These are phyloP conservation scores for Isoetes taiwanensis DNA, from an alignment of 75 land plant genomes.

Conservation along the genomic window DNA sequence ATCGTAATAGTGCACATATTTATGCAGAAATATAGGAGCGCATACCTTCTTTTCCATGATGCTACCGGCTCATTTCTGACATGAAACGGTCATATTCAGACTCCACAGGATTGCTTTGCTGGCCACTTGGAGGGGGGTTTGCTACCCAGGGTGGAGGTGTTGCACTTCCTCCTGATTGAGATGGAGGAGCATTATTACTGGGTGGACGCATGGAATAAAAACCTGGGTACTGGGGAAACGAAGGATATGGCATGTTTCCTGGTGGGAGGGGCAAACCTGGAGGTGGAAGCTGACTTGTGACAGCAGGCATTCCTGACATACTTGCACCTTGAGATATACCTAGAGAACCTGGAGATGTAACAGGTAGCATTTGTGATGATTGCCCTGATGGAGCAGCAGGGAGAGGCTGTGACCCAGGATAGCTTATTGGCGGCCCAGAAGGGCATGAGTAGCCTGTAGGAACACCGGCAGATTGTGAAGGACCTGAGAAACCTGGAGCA, in stretches of 20 bases:
- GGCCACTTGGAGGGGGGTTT: slow-evolving; percentile 4
- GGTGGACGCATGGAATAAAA: not conserved
- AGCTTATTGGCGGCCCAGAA: too few species aligned
- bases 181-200: not conserved
- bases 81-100: slow-evolving; percentile 12
- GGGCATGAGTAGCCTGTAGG: too few species aligned
- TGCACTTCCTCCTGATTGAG: not conserved
- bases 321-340: not conserved
- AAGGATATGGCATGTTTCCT: not conserved
- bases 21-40: too few species aligned
- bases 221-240: not conserved
- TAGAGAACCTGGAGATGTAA: too few species aligned
- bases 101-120: not conserved
- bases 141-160: not conserved
- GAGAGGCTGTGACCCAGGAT: too few species aligned
- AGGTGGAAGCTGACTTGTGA: not conserved
- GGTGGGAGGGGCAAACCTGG: slow-evolving; percentile 2
- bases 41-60: too few species aligned
- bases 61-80: slow-evolving; percentile 11
- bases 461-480: too few species aligned
- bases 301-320: not conserved
- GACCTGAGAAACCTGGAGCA: too few species aligned
- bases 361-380: too few species aligned
- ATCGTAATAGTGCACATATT: too few species aligned
- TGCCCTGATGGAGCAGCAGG: too few species aligned